Conservation (phyloP, 2,329 filamentous ascomycete species). For the Microdochium paspali region DNA sequence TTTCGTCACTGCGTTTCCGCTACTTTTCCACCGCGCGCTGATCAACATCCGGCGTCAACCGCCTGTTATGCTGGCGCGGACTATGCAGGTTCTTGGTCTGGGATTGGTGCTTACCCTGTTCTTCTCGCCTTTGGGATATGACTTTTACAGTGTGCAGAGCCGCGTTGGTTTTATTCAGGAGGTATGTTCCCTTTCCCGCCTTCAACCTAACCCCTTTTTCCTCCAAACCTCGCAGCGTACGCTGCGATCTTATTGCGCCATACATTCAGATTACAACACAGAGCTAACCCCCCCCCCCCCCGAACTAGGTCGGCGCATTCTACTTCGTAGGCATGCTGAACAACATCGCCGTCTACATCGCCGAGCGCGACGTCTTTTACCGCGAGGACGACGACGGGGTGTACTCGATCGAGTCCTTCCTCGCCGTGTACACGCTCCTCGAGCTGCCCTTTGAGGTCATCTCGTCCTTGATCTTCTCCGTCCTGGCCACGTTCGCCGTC, state of each 20-base stretch:
- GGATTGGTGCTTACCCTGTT: conserved; percentile 56
- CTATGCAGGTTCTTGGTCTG: conserved; percentile 57
- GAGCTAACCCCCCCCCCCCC: background rate
- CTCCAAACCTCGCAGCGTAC: too few relatives aligned
- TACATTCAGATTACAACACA: too few relatives aligned
- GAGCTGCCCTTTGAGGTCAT: conserved; percentile 65
- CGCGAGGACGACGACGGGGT: conserved; percentile 66
- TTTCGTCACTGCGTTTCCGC: conserved; percentile 53
- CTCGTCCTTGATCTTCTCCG: conserved; percentile 54
- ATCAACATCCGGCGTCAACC: conserved; percentile 64
- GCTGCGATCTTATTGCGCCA: too few relatives aligned
- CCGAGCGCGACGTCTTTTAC: conserved; percentile 67
- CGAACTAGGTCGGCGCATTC: conserved; percentile 43
- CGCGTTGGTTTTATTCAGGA: conserved; percentile 67
- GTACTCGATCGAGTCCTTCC: conserved; percentile 63
- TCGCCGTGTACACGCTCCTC: conserved; percentile 58
- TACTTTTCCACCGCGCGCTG: conserved; percentile 56
- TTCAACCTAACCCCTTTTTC: too few relatives aligned
- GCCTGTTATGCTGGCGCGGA: conserved; percentile 51
- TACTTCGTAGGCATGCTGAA: conserved; percentile 74
- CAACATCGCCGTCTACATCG: conserved; percentile 66
- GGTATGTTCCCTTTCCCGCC: conserved; percentile 9
- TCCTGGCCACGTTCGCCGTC: conserved; percentile 54
- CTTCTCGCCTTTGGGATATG: conserved; percentile 60
- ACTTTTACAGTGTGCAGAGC: conserved; percentile 64